A percentile compares a stretch with the other conserved stretches of the same genome.
Conservation (phyloP, 2,329 filamentous ascomycete genomes). For the Metarhizium robertsii region DNA sequence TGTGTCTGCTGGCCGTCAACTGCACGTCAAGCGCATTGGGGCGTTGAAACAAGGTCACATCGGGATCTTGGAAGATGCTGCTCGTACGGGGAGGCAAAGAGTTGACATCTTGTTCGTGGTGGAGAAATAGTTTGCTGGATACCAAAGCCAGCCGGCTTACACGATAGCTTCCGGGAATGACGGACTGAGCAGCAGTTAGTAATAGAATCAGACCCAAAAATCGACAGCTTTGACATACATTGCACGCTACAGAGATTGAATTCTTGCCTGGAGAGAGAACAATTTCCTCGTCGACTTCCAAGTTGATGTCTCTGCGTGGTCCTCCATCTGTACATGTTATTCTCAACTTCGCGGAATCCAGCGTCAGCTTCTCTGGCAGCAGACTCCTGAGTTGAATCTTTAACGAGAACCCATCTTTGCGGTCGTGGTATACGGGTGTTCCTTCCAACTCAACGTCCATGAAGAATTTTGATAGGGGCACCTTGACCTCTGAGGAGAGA, state of each 20-base stretch:
- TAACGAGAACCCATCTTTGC: constrained; percentile 67
- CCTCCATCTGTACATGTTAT: constrained; percentile 47
- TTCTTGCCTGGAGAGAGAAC: constrained; percentile 40
- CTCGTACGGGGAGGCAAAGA: constrained; percentile 35
- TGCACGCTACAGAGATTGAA: constrained; percentile 25
- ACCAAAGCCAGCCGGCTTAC: constrained; percentile 63
- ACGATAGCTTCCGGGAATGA: constrained; percentile 64
- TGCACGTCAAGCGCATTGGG: constrained; percentile 58
- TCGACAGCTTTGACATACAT: constrained; percentile 16
- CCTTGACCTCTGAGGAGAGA: constrained; percentile 48
- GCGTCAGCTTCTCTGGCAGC: constrained; percentile 57
- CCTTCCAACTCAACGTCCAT: constrained; percentile 57
- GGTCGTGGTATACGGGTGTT: constrained; percentile 58
- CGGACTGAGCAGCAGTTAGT: constrained; percentile 31
- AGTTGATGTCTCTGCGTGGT: constrained; percentile 48
- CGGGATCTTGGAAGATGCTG: constrained; percentile 47
- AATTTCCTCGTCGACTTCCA: constrained; percentile 18
- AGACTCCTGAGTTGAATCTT: constrained; percentile 61
- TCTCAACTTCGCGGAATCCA: constrained; percentile 56
- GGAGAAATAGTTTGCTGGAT: constrained; percentile 53
- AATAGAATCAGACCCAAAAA: background rate
- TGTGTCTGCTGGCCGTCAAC: constrained; percentile 56
- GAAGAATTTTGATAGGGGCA: constrained; percentile 68
- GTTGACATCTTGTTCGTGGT: constrained; percentile 51
- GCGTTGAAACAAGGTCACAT: constrained; percentile 66